A percentile compares a stretch with the other conserved stretches of the same genome.
These are phyloP conservation scores for Hypoxylon sp. DNA, from an alignment of 2,329 filamentous ascomycete genomes.

Conservation along the genomic window DNA sequence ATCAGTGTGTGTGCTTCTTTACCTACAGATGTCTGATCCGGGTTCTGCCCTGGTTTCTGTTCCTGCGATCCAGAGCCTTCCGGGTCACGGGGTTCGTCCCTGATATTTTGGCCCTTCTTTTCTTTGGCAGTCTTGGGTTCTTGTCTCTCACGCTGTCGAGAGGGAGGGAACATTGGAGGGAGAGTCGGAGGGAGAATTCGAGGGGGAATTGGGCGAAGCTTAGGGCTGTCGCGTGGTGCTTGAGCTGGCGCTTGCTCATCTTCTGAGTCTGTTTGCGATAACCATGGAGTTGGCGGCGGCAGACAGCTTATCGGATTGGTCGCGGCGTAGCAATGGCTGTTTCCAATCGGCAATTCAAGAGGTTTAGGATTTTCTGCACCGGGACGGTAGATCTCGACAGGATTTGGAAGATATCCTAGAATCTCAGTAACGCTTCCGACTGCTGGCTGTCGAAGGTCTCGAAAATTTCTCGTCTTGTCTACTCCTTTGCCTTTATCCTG, in stretches of 20 bases:
- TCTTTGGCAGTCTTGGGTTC: background rate
- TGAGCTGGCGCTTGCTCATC: background rate
- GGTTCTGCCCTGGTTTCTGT: background rate
- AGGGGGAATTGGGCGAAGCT: background rate
- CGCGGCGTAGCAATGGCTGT: background rate
- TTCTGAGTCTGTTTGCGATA: background rate
- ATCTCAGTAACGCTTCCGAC: background rate
- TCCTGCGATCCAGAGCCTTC: background rate
- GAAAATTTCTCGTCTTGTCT: background rate
- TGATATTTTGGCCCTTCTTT: background rate
- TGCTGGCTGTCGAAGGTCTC: background rate
- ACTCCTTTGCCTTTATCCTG: constrained; percentile 1
- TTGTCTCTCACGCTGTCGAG: background rate
- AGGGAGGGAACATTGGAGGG: background rate
- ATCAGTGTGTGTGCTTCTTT: too few species aligned
- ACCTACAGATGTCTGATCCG: too few species aligned
- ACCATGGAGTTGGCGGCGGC: background rate
- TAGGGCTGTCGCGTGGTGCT: background rate
- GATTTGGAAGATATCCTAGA: background rate
- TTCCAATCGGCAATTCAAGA: background rate
- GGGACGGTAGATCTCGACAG: background rate
- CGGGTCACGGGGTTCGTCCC: background rate
- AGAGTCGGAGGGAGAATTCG: too few species aligned
- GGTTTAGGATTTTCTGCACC: background rate
- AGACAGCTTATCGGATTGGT: background rate